Base-by-base conservation (phyloP, 2,329 filamentous ascomycete genomes). In the Arthrocladium fulminans region DNA sequence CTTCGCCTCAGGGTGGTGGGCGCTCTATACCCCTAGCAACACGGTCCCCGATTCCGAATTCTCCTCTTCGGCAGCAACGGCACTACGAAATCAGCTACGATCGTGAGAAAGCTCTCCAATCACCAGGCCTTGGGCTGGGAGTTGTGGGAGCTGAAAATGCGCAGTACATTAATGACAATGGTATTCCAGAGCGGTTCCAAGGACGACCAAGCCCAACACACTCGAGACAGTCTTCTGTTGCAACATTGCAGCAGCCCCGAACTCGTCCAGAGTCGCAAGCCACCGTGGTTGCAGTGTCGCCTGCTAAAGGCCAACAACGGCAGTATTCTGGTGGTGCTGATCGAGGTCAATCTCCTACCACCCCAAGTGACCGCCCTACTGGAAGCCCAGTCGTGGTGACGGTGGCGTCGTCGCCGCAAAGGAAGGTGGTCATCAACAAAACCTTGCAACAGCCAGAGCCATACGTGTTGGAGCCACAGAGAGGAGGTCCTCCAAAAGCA, bases 151-250 rank as follows among this genome's bases (percentile, higher is more conserved):
- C 13, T 12, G 44, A 47, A 22, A 37, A 38, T 22, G 44, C 27
- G 20, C 44, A 47, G 39, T 47, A 47, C 23, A 47, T 47, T 17
- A 47, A 39, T 27, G 44, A 47, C 22, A 47, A 39, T 47, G 44
- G 44, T 9, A 23, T 47, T 12, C 44, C 44, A 38, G 24, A 47
- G 20, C 44, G 44, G 5, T 47, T 47, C n/a, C 44, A 47, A 29
- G 44, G 44, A 8, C 29, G 32, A n/a, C 44, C 32, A 38, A 23
- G 29, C 15, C 32, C 44, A 15, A 25, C 20, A 27, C 44, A 39
- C 22, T 47, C 44, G 10, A 19, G 32, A n/a, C 44, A 47, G 22
- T 25, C 19, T 27, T 38, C 32, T 10, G 34, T 39, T 3, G 23
- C 44, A 22, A 37, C 44, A 23, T n/a, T 17, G 20, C 24, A 19